A percentile compares a stretch with the other conserved stretches of the same genome.
Evolutionary conservation across 192 early-diverging fungal genomes (phyloP).

Genomic region (Diversispora epigaea): DNA sequence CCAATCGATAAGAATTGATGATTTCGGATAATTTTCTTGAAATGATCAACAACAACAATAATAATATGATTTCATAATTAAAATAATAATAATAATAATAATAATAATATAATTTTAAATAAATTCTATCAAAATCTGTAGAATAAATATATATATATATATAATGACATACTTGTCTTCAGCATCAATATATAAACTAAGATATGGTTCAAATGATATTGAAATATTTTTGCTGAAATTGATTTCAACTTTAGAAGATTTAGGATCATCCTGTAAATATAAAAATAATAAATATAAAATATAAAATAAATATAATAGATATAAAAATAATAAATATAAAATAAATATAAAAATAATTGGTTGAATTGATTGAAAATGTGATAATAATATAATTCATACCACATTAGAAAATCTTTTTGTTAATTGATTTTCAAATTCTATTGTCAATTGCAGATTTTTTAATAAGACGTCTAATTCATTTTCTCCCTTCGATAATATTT

Average conservation of each 20-base stretch:
- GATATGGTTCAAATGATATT: slow-evolving; percentile 80
- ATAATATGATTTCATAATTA: too few relatives aligned
- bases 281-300: not conserved
- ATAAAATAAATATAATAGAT: too few relatives aligned
- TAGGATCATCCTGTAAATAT: not conserved
- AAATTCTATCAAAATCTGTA: too few relatives aligned
- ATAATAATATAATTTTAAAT: too few relatives aligned
- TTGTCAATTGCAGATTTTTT: slow-evolving; percentile 73
- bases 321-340: not conserved
- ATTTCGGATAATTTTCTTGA: slow-evolving; percentile 23
- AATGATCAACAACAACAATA: too few relatives aligned
- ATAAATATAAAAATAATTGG: not conserved
- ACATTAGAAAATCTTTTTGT: slow-evolving; percentile 65
- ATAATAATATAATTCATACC: too few relatives aligned
- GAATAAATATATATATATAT: not conserved
- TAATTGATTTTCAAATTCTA: slow-evolving; percentile 90
- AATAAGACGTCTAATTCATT: slow-evolving; percentile 69
- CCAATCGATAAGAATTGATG: slow-evolving; percentile 46
- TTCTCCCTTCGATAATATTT: slow-evolving; percentile 59
- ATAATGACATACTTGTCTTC: slow-evolving; percentile 68
- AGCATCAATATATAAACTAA: slow-evolving; percentile 82
- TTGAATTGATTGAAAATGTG: too few relatives aligned
- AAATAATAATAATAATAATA: too few relatives aligned
- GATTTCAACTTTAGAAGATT: not conserved
- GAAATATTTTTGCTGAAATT: slow-evolving; percentile 81